Percentiles rank a stretch among this genome's conserved stretches.
Evolutionary conservation across 2,329 filamentous ascomycete genomes (phyloP).

Genomic region (Bipolaris gigantea): DNA sequence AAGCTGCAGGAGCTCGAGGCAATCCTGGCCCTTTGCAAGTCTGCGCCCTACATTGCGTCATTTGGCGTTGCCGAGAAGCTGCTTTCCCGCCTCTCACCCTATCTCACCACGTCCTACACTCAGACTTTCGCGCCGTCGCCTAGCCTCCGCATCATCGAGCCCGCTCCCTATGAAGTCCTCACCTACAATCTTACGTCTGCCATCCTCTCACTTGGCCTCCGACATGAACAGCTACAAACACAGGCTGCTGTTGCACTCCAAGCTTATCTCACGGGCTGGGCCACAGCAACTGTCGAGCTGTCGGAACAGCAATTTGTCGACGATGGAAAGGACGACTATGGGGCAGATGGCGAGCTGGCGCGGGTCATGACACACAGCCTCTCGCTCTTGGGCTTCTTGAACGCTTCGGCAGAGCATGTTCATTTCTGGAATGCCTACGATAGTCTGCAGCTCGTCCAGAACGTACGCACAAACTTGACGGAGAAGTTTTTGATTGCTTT

Average conservation of each 20-base stretch:
- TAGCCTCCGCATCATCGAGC: slow-evolving; percentile 78
- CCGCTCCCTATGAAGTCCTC: slow-evolving; percentile 85
- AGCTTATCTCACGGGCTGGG: slow-evolving; percentile 72
- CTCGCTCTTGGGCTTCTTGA: slow-evolving; percentile 86
- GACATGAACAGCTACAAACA: slow-evolving; percentile 69
- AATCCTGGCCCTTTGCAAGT: slow-evolving; percentile 86
- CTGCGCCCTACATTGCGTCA: slow-evolving; percentile 73
- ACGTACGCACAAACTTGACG: slow-evolving; percentile 73
- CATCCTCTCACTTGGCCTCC: slow-evolving; percentile 76
- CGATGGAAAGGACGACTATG: slow-evolving; percentile 55
- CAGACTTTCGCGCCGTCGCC: slow-evolving; percentile 80
- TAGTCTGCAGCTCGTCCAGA: slow-evolving; percentile 71
- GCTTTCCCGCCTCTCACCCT: slow-evolving; percentile 76
- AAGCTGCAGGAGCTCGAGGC: slow-evolving; percentile 90
- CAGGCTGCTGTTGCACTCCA: slow-evolving; percentile 68
- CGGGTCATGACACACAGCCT: slow-evolving; percentile 76
- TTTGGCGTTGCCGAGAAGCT: slow-evolving; percentile 75
- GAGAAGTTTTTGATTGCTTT: slow-evolving; percentile 83
- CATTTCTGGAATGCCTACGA: slow-evolving; percentile 80
- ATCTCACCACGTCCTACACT: slow-evolving; percentile 80
- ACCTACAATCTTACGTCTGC: slow-evolving; percentile 78
- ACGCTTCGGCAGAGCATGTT: slow-evolving; percentile 75
- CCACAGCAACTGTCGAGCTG: slow-evolving; percentile 60
- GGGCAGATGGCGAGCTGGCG: slow-evolving; percentile 57
- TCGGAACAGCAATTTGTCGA: slow-evolving; percentile 58